Evolutionary conservation across 73 alveolate species (phyloP).

Genomic region (Paramecium primaurelia): DNA sequence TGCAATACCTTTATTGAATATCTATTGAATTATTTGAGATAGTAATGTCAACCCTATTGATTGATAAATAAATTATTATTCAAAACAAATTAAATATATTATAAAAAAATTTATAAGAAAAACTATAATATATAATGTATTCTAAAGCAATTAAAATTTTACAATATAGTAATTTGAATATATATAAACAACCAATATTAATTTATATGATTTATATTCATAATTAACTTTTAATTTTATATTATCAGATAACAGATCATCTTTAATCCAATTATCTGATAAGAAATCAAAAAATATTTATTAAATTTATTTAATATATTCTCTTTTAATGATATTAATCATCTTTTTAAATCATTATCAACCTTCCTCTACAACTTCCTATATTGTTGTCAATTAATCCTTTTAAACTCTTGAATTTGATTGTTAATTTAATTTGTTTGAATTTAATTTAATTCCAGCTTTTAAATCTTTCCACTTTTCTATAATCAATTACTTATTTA

Average conservation of each 20-base stretch:
- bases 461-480: background rate
- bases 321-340: background rate
- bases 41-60: background rate
- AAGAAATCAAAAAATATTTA: too few species aligned
- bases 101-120: too few species aligned
- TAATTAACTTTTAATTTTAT: too few species aligned
- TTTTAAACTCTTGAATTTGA: background rate
- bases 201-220: too few species aligned
- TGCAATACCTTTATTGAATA: background rate
- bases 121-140: too few species aligned
- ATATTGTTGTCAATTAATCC: background rate
- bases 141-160: too few species aligned
- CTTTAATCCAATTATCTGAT: too few species aligned
- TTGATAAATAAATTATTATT: too few species aligned
- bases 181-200: too few species aligned
- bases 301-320: background rate
- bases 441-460: background rate
- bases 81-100: too few species aligned
- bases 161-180: too few species aligned
- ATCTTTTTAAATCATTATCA: background rate
- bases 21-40: background rate
- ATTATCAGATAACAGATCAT: too few species aligned
- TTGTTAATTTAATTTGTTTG: background rate
- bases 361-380: background rate
- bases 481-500: background rate